Base-by-base conservation (phyloP, 805 yeast genomes). In the Kodamaea hsintzibuensis region DNA sequence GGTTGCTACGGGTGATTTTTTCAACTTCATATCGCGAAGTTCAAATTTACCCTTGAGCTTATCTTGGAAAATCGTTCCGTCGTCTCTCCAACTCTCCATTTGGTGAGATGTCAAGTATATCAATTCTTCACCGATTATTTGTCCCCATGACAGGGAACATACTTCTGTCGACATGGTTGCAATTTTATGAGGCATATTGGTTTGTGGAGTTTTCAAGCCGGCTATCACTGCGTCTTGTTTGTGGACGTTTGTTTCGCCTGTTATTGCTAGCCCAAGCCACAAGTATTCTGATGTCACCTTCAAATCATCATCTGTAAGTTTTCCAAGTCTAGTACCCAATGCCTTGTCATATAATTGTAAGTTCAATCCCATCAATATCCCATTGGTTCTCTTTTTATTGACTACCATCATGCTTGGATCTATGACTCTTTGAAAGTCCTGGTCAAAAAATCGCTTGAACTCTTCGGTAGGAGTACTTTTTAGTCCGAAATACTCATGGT, bases 141-240 rank as follows among this genome's bases (percentile, higher is more conserved):
- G 77, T 4, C 68, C 73, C 76, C 76, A 72, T 12, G 76, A 70
- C 13, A 73, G 57, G 10, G 76, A 70, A 54, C 77, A 73, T 7
- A 73, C 50, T 52, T 73, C 77, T 4, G 60, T 56, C 3, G 76
- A 61, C 14, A 55, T 42, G 1, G 67, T 62, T 4, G 61, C 52
- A 8, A 53, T 49, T 1, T 58, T 54, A 7, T 44, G 52, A 3
- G 69, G 65, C 9, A 60, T 50, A 40, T 68, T 71, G 25, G 54
- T 58, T 1, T 43, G 44, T 1, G 75, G 75, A 0, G 77, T 71
- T 17, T 65, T 53, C 1, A 70, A 56, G 0, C 77, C 77, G 1
- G 66, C 65, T 7, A 66, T 63, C 7, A 64, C 68, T 0, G 70
- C 75, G 52, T 52, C 62, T 33, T 57, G 52, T 2, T 18, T 40